Percentiles rank a stretch among this genome's conserved stretches.
phyloP scores from a whole-genome alignment of 345 rosid species.

The Eucalyptus regnans region DNA sequence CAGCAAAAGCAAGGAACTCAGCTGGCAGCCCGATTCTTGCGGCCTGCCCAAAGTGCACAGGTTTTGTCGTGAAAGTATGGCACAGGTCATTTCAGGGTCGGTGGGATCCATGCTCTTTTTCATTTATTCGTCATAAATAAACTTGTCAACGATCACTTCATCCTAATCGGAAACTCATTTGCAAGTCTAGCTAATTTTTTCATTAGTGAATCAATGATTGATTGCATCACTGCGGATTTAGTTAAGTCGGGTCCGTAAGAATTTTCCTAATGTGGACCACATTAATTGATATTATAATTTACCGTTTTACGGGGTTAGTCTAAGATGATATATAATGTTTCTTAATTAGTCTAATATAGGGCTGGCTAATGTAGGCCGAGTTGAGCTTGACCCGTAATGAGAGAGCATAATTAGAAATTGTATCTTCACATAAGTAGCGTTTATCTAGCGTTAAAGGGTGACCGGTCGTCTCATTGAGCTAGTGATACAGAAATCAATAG shows the following conservation, averaged over 20 bases:
- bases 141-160: neutral
- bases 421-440: no score
- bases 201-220: neutral
- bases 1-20: neutral
- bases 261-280: no score
- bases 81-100: neutral
- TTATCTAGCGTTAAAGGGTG: no score
- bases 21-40: neutral
- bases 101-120: neutral
- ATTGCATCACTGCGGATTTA: neutral
- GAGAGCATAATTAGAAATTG: accelerated
- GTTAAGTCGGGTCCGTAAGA: neutral
- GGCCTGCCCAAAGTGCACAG: neutral
- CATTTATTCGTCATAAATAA: neutral
- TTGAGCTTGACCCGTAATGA: no score
- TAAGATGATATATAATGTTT: no score
- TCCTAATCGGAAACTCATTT: neutral
- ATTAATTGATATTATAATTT: no score
- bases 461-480: no score
- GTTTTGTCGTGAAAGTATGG: neutral
- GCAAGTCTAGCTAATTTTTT: neutral
- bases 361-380: accelerated
- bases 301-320: no score
- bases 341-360: no score
- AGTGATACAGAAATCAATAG: accelerated